Evolutionary conservation across 257 asterid species (phyloP), one percentile per base, ranked within the genome.

Genomic region (Eucommia ulmoides): DNA sequence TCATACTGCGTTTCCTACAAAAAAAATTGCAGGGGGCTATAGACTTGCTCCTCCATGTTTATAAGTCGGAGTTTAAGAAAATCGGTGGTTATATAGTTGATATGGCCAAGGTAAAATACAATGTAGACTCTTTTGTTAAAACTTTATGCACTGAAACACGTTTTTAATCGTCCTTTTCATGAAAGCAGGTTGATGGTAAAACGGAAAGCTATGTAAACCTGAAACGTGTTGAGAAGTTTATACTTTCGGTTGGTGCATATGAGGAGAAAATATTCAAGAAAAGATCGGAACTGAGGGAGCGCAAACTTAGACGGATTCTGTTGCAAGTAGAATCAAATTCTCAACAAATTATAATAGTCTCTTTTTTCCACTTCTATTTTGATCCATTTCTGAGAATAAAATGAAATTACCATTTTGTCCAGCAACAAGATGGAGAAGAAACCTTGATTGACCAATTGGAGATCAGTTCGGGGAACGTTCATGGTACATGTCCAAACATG

Each of bases 31-130:
- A 82, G 93, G 72, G 74, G 3, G 79, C 81, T 10, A 46, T 79
- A 2, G 81, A 77, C 51, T 59, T 82, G 52, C 51, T 82, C 41
- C 60, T 76, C 52, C 59, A 73, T 61, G 82, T 82, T 0, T 77
- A 82, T 25, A 76, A 68, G 65, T 55, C 65, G 8, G 86, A 79
- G 58, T 76, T 82, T 56, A 64, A 18, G 25, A 63, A 63, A 20
- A 55, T 77, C 22, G 89, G 94, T 45, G 93, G 88, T 16, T 74
- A 74, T 55, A 63, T 82, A 63, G 75, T 77, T 11, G 79, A 82
- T 65, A 64, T 63, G 57, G 49, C 70, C 38, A 23, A 53, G 79
- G 92, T 81, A 62, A 25, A 16, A 6, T 16, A 33, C 5, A 25
- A 7, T 23, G 22, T 21, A 24, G 45, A 2, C 1, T 1, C 0